Conservation (phyloP, 129 eudicot genomes). For the Ambrosia artemisiifolia region DNA sequence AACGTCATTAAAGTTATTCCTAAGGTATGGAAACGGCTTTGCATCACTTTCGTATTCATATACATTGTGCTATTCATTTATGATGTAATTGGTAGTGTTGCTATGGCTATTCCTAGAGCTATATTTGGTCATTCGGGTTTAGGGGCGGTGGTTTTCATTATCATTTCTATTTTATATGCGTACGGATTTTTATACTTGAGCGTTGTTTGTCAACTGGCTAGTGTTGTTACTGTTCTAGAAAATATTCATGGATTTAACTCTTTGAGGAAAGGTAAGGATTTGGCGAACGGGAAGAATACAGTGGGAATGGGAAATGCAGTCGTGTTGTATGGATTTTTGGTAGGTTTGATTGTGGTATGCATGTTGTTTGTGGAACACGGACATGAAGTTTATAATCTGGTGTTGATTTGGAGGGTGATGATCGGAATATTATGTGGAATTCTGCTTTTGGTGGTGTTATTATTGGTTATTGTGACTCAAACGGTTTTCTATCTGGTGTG, state of each 20-base stretch:
- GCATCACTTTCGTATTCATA: slow-evolving; percentile 10
- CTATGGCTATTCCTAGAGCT: neutral
- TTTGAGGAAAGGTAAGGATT: slow-evolving; percentile 15
- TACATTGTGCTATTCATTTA: slow-evolving; percentile 17
- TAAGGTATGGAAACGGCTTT: slow-evolving; percentile 31
- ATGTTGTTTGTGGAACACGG: slow-evolving; percentile 16
- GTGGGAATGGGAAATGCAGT: slow-evolving; percentile 21
- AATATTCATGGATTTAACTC: slow-evolving; percentile 14
- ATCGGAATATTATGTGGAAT: slow-evolving; percentile 15
- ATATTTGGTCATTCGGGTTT: neutral
- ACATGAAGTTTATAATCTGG: neutral
- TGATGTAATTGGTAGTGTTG: neutral
- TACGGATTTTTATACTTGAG: neutral
- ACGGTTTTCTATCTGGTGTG: slow-evolving; percentile 32
- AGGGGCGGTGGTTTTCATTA: neutral
- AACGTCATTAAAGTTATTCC: slow-evolving; percentile 37
- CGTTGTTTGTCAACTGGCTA: too few relatives aligned
- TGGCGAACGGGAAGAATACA: slow-evolving; percentile 24
- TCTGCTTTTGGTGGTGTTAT: slow-evolving; percentile 10
- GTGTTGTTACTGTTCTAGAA: slow-evolving; percentile 7
- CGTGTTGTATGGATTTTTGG: slow-evolving; percentile 7
- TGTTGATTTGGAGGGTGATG: slow-evolving; percentile 25
- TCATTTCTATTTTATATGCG: neutral
- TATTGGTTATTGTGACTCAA: slow-evolving; percentile 24
- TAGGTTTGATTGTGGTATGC: neutral